These are phyloP conservation scores for Haplographium delicatum DNA, from an alignment of 495 filamentous ascomycete species.

Conservation along the genomic window DNA sequence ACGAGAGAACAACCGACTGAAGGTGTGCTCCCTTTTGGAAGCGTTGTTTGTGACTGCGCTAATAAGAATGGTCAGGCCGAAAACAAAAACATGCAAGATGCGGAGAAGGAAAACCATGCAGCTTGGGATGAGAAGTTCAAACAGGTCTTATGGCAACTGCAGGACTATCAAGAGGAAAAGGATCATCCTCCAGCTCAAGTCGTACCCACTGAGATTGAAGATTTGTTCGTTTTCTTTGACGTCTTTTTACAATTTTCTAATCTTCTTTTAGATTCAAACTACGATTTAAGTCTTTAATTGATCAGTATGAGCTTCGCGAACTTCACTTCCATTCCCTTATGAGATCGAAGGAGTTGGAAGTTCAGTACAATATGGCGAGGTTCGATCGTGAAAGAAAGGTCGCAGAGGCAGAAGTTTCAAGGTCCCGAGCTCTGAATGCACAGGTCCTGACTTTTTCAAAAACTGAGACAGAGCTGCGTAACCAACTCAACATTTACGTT, in stretches of 20 bases:
- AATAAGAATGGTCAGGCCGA: slow-evolving; percentile 85
- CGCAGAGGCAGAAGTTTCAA: slow-evolving; percentile 71
- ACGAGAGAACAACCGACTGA: slow-evolving; percentile 94
- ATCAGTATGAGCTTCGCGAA: slow-evolving; percentile 93
- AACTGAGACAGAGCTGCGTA: slow-evolving; percentile 88
- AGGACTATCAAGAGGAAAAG: slow-evolving; percentile 72
- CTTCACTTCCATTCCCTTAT: slow-evolving; percentile 84
- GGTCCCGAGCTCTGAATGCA: slow-evolving; percentile 75
- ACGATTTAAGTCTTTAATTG: slow-evolving; percentile 88
- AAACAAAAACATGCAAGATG: slow-evolving; percentile 78
- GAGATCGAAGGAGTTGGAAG: slow-evolving; percentile 93
- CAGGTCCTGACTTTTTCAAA: slow-evolving; percentile 96
- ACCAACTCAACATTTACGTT: slow-evolving; percentile 96
- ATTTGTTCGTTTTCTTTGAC: slow-evolving; percentile 53
- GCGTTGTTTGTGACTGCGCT: too few relatives aligned
- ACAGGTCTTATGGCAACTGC: slow-evolving; percentile 67
- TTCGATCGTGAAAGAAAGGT: slow-evolving; percentile 84
- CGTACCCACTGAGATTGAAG: slow-evolving; percentile 75
- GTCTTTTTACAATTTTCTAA: background rate
- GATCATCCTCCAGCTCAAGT: slow-evolving; percentile 69
- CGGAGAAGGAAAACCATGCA: slow-evolving; percentile 71
- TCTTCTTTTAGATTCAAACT: slow-evolving; percentile 62
- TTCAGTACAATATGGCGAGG: slow-evolving; percentile 80
- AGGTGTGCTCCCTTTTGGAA: slow-evolving; percentile 50
- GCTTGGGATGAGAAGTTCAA: slow-evolving; percentile 82